Evolutionary conservation across 2,329 filamentous ascomycete species (phyloP), one percentile per base, ranked within the genome.

Genomic region (Neonectria sp.): DNA sequence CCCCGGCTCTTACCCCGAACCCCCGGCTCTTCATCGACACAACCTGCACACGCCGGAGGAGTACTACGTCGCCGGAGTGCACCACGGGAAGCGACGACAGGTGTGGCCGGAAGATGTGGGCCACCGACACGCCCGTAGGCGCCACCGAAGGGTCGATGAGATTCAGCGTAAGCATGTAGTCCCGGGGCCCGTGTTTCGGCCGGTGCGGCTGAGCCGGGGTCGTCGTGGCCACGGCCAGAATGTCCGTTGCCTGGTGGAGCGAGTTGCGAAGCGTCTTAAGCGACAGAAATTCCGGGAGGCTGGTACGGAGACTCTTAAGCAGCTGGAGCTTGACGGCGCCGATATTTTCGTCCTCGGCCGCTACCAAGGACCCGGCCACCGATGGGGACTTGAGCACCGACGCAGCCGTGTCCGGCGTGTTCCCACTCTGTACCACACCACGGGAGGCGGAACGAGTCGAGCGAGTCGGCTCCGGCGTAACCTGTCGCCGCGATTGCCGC

Each of bases 161-260:
- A 46, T 84, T 86, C 69, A 92, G 86, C 17, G 86, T 84, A 72
- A 90, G 84, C 78, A 88, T 85, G 78, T 86, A 91, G 73, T 91
- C 88, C 25, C 89, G 82, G 4, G 88, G 88, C 0, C 88, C 88
- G 66, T 83, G 80, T 73, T 89, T 90, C 29, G 87, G 87, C 43
- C 89, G 84, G 64, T 83, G 80, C 7, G 89, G 85, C 53, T 85
- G 81, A 11, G 84, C 79, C 3, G 88, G 86, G 21, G 82, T 81
- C 52, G 83, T 82, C 15, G 87, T 86, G 4, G 83, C 88, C 7
- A 92, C 81, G 17, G 83, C 89, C 9, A 90, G 77, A 6, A 90
- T 79, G 74, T 91, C 87, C 2, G 88, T 75, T 27, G 81, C 83
- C 70, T 85, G 83, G 57, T 82, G 81, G 51, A 87, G 79, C 61